Evolutionary conservation across 148 eudicot species (phyloP), one percentile per base, ranked within the genome.

Genomic region (Talinum fruticosum): DNA sequence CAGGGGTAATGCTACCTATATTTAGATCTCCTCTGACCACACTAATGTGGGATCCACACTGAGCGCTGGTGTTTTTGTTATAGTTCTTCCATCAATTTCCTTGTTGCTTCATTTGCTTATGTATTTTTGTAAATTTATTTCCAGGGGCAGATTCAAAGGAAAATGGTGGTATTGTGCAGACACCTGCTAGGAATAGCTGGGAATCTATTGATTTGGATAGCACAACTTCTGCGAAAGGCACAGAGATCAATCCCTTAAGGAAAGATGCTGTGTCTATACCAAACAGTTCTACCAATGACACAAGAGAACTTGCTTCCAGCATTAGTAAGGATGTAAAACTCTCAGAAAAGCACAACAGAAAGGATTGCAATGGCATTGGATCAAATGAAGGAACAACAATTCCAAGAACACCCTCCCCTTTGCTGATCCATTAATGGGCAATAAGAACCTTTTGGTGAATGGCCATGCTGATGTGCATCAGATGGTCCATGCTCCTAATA

Each of bases 121-220:
- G 33, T 66, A n/a, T 59, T 68, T 10, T 70, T 64, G 28, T 79
- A 26, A 29, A 75, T 47, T 75, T 76, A 51, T 77, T 79, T 82
- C 33, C 85, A 84, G 84, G 69, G 72, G 74, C 75, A 23, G 74
- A 88, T 80, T 69, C 44, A 24, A 80, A 7, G 74, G 84, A 54
- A 80, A 82, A 68, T 65, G 77, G 67, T 41, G 86, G 80, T 41
- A 51, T 37, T 24, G 83, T 36, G 78, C 77, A 81, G 10, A 68
- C 73, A 51, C 79, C 85, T 44, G 36, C 71, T 47, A 66, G 30
- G 26, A 81, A 77, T 37, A 75, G 38, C 38, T 83, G 75, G 76
- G 85, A 85, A 75, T 76, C 75, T 34, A 72, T 81, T 36, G 83
- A 80, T 71, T 66, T 74, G 70, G 65, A 74, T 72, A 73, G 69